A percentile compares a stretch with the other conserved stretches of the same genome.
Evolutionary conservation across 2,329 filamentous ascomycete species (phyloP).

Genomic region (Albophoma yamanashiensis): DNA sequence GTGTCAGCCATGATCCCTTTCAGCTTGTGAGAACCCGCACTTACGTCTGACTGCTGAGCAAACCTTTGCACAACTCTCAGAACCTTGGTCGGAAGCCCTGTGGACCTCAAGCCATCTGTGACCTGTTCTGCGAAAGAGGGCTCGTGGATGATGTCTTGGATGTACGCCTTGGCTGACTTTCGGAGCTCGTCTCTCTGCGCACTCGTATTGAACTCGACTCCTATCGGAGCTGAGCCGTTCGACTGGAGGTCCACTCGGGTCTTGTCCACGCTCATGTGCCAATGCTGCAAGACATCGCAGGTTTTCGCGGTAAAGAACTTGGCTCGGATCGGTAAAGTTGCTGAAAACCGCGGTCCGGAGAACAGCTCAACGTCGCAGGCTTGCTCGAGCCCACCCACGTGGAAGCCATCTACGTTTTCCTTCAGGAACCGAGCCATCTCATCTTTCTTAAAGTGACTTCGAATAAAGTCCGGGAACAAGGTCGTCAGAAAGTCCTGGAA

Average conservation of each 20-base stretch:
- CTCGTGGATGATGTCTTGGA: constrained; percentile 36
- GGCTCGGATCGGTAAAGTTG: constrained; percentile 35
- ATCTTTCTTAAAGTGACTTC: constrained; percentile 38
- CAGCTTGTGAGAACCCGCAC: constrained; percentile 6
- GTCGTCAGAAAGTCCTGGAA: constrained; percentile 43
- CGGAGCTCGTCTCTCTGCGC: constrained; percentile 33
- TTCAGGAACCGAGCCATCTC: constrained; percentile 35
- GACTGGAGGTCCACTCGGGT: constrained; percentile 29
- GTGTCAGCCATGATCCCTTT: neutral
- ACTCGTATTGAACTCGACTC: constrained; percentile 31
- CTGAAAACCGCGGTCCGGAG: constrained; percentile 32
- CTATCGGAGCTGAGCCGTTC: constrained; percentile 36
- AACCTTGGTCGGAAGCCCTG: constrained; percentile 33
- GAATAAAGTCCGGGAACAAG: constrained; percentile 41
- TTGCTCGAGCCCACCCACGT: constrained; percentile 26
- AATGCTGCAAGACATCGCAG: constrained; percentile 38
- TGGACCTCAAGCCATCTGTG: constrained; percentile 34
- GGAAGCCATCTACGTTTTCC: constrained; percentile 37
- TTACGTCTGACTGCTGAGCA: constrained; percentile 32
- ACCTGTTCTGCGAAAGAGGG: constrained; percentile 37
- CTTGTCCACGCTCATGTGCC: constrained; percentile 30
- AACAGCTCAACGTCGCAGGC: constrained; percentile 36
- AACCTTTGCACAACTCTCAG: constrained; percentile 37
- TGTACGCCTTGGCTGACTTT: constrained; percentile 35
- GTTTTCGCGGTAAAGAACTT: constrained; percentile 41